Evolutionary conservation across 2,329 filamentous ascomycete species (phyloP), one percentile per base, ranked within the genome.

Genomic region (Botrytis tulipae): DNA sequence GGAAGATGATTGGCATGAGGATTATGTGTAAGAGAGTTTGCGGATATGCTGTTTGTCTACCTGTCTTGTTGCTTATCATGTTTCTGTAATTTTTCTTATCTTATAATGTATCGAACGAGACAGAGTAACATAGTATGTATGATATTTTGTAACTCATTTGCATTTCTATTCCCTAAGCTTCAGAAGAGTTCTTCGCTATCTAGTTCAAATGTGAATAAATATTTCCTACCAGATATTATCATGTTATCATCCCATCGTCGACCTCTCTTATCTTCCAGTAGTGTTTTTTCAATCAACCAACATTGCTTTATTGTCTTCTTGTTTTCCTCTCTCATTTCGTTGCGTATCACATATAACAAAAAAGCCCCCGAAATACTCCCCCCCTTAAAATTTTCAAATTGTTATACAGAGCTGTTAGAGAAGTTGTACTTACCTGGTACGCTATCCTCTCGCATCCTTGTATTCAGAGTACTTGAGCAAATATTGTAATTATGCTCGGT

Each of bases 1-100:
- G 48, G 66, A 68, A 1, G 48, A 68, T 57, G 65, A 68, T 9
- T 68, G 66, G 66, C 66, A 57, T 18, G 66, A 68, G 48, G 66
- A 68, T 57, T 68, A 57, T 68, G 66, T 68, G 10, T 68, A 54
- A 14, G 46, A 48, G 29, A 16, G 25, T 37, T 61, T 37, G 20
- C 22, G 29, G 62, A 42, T 7, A 32, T 63, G 25, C n/a, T 29
- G n/a, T 57, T 32, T 57, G 14, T 8, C 14, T 57, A 9, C 32
- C 8, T 0, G 7, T 57, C n/a, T 3, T 57, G 14, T 57, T 57
- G n/a, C 7, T 32, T 57, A 1, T 57, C 9, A 18, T 57, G 12
- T 32, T 57, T 57, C n/a, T 57, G 6, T 29, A 18, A 8, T 29
- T 54, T 29, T 29, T 14, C 25, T n/a, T 29, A 16, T 16, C n/a